Evolutionary conservation across 768 basidiomycete genomes (phyloP).

Genomic region (Lentinula lateritia): DNA sequence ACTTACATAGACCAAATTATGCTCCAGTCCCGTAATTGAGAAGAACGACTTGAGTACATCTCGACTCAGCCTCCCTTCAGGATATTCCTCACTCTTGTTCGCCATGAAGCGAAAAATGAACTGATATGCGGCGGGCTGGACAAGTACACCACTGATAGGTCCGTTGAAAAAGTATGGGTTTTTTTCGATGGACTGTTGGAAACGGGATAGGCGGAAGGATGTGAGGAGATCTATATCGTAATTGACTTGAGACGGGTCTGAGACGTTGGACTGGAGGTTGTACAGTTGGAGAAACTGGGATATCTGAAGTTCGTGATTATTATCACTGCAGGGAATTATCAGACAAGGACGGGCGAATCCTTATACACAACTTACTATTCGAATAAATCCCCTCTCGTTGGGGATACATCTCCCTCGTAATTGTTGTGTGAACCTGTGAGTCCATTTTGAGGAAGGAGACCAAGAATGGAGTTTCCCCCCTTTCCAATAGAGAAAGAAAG

Average conservation of each 20-base stretch:
- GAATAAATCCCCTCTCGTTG: not conserved
- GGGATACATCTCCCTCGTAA: not conserved
- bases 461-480: not conserved
- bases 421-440: constrained; percentile 11
- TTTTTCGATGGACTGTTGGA: not conserved
- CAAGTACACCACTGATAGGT: not conserved
- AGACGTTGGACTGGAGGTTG: not conserved
- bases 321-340: not conserved
- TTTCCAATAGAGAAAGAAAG: not conserved
- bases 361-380: not conserved
- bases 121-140: not conserved
- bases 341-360: not conserved
- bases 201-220: not conserved
- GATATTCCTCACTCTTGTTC: constrained; percentile 1
- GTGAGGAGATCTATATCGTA: not conserved
- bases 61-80: not conserved
- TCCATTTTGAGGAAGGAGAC: not conserved
- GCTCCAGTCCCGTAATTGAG: not conserved
- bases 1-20: not conserved
- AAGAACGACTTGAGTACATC: constrained; percentile 6
- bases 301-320: not conserved
- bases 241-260: constrained; percentile 1
- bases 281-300: not conserved
- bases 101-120: constrained; percentile 3
- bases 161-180: constrained; percentile 6